Percentiles rank a stretch among this genome's conserved stretches.
Evolutionary conservation across 441 rosid species (phyloP).

Genomic region (Adansonia gregorii): DNA sequence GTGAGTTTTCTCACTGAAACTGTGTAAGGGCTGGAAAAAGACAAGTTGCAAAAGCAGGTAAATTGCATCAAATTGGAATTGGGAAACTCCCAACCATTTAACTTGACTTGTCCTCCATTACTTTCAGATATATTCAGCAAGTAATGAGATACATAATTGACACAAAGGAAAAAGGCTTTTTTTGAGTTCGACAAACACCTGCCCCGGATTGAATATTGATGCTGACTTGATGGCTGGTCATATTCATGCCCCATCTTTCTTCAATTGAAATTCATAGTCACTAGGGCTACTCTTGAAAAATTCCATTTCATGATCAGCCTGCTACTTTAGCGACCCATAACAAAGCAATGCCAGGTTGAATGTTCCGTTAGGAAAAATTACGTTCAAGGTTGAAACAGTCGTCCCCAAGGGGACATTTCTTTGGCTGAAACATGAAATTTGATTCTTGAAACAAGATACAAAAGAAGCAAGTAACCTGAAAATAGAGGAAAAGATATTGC

Average conservation of each 20-base stretch:
- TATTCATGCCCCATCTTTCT: background rate
- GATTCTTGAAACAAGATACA: background rate
- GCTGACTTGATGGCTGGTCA: background rate
- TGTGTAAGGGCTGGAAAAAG: background rate
- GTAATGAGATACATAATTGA: background rate
- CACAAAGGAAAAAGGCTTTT: background rate
- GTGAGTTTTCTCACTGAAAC: background rate
- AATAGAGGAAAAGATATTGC: no score
- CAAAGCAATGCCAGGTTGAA: background rate
- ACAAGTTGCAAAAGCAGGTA: background rate
- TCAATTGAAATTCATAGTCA: background rate
- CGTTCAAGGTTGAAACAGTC: background rate
- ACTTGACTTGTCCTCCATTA: conserved; percentile 13
- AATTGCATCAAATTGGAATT: background rate
- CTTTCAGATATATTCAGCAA: background rate
- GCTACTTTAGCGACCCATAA: background rate
- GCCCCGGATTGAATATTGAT: background rate
- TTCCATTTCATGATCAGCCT: background rate
- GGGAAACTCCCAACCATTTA: conserved; percentile 7
- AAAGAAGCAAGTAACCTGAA: background rate
- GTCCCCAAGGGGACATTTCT: background rate
- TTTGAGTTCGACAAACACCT: background rate
- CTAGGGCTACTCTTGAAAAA: no score
- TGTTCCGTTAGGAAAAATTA: background rate
- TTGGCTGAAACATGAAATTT: background rate